phyloP scores from a whole-genome alignment of 306 rosid species.

The Fagus crenata region DNA sequence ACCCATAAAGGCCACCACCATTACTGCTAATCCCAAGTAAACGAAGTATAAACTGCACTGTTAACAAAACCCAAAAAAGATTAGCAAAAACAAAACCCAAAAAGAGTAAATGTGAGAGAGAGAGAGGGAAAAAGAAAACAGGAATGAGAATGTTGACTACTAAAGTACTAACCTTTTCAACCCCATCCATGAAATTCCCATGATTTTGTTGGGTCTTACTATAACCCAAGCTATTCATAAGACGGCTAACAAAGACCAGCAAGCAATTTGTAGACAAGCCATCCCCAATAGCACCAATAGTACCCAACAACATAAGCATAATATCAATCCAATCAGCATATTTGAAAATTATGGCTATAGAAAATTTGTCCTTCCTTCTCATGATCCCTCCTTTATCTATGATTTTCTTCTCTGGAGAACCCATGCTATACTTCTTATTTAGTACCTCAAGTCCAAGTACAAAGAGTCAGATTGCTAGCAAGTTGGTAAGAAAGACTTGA shows the following conservation, averaged over 20 bases:
- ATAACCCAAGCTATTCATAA: conserved; percentile 86
- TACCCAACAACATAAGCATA: conserved; percentile 71
- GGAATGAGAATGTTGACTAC: conserved; percentile 1
- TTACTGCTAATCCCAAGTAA: conserved; percentile 85
- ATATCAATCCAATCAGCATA: conserved; percentile 80
- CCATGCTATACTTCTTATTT: conserved; percentile 33
- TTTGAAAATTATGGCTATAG: conserved; percentile 50
- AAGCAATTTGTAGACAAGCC: conserved; percentile 87
- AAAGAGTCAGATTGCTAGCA: conserved; percentile 11
- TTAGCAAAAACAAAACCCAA: neutral
- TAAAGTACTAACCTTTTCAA: conserved; percentile 57
- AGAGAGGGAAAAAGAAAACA: neutral
- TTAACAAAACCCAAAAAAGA: conserved; percentile 27
- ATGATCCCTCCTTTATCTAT: conserved; percentile 8
- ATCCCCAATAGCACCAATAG: conserved; percentile 87
- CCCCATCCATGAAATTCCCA: conserved; percentile 63
- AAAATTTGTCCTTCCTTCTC: conserved; percentile 34
- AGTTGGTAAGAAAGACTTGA: neutral
- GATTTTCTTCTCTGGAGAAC: conserved; percentile 33
- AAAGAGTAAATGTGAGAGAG: neutral
- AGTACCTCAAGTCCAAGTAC: neutral
- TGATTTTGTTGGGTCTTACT: conserved; percentile 40
- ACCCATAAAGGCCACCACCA: conserved; percentile 93
- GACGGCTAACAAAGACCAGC: conserved; percentile 74
- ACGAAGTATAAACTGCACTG: conserved; percentile 96